These are phyloP conservation scores for Rosa chinensis DNA, from an alignment of 306 rosid genomes.

Conservation along the genomic window DNA sequence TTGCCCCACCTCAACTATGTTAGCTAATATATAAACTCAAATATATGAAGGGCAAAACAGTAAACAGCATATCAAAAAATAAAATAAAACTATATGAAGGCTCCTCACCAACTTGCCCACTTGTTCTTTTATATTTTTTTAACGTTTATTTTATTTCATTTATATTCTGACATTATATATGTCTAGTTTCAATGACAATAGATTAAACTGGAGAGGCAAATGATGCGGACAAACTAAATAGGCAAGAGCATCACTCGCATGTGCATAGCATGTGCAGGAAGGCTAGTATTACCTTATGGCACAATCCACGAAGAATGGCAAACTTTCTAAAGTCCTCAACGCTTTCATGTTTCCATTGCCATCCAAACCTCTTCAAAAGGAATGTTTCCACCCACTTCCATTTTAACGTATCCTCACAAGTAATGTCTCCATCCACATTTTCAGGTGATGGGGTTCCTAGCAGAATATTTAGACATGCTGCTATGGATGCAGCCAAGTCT, in stretches of 20 bases:
- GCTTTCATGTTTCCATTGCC: constrained; percentile 74
- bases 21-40: not conserved
- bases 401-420: constrained; percentile 56
- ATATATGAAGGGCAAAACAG: too few species aligned
- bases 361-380: constrained; percentile 80
- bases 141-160: not conserved
- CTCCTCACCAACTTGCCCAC: not conserved
- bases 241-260: not conserved
- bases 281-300: constrained; percentile 69
- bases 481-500: constrained; percentile 80
- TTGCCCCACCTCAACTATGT: not conserved
- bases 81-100: not conserved
- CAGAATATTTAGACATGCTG: constrained; percentile 81
- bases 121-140: not conserved
- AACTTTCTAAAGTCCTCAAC: constrained; percentile 74
- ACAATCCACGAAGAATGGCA: constrained; percentile 89
- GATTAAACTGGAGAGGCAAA: too few species aligned
- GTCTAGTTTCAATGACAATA: not conserved
- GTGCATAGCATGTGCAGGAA: not conserved
- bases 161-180: not conserved
- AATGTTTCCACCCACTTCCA: constrained; percentile 93
- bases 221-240: not conserved
- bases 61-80: too few species aligned
- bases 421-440: constrained; percentile 43
- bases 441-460: constrained; percentile 71